Percentiles rank a stretch among this genome's conserved stretches.
These are phyloP conservation scores for Daldinia loculata DNA, from an alignment of 495 filamentous ascomycete species.

Conservation along the genomic window DNA sequence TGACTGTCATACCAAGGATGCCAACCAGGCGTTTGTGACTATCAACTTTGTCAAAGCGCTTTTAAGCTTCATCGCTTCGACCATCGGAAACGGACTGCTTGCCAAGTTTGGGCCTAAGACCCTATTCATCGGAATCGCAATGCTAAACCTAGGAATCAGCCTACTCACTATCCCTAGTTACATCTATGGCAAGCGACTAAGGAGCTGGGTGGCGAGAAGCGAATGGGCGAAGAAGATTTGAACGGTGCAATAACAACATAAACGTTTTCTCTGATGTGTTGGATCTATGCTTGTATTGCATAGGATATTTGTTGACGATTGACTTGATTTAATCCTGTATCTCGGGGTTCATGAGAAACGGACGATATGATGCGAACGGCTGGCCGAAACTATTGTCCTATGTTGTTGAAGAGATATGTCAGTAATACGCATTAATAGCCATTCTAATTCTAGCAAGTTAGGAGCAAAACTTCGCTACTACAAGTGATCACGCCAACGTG, in stretches of 20 bases:
- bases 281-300: not conserved
- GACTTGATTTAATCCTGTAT: not conserved
- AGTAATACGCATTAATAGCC: not conserved
- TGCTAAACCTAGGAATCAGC: slow-evolving; percentile 45
- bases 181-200: slow-evolving; percentile 48
- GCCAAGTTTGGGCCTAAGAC: slow-evolving; percentile 37
- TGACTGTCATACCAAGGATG: slow-evolving; percentile 42
- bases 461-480: not conserved
- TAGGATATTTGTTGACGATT: not conserved
- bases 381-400: not conserved
- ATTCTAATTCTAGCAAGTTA: not conserved
- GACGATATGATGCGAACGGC: not conserved
- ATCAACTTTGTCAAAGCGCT: slow-evolving; percentile 43
- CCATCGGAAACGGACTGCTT: slow-evolving; percentile 44
- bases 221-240: slow-evolving; percentile 38
- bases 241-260: not conserved
- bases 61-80: slow-evolving; percentile 45
- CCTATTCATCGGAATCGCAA: slow-evolving; percentile 44
- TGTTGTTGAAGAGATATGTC: not conserved
- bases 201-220: slow-evolving; percentile 42
- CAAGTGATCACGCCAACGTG: not conserved
- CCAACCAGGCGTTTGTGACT: slow-evolving; percentile 43
- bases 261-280: not conserved
- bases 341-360: not conserved
- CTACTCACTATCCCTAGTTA: slow-evolving; percentile 48